Conservation (phyloP, 2,329 filamentous ascomycete genomes). For the Ampelomyces quisqualis region DNA sequence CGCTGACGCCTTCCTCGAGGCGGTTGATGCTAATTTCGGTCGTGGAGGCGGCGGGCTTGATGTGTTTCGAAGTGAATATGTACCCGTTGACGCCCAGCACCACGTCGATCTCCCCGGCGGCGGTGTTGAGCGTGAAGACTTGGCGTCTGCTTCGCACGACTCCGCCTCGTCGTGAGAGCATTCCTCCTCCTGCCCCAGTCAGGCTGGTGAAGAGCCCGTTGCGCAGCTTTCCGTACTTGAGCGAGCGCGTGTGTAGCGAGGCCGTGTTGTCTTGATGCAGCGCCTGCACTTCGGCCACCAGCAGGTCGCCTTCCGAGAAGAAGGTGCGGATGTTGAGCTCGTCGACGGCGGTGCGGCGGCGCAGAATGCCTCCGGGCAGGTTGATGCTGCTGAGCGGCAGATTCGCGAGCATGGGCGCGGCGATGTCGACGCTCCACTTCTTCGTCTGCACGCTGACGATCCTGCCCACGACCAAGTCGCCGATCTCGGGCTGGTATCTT, state of each 20-base stretch:
- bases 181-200: conserved; percentile 71
- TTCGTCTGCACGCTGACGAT: conserved; percentile 93
- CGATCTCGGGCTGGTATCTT: conserved; percentile 92
- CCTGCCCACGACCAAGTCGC: conserved; percentile 89
- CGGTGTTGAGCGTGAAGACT: conserved; percentile 71
- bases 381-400: conserved; percentile 90
- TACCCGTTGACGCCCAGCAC: conserved; percentile 95
- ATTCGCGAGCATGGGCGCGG: conserved; percentile 79
- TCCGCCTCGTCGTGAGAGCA: conserved; percentile 56
- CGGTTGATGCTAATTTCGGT: conserved; percentile 69
- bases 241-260: conserved; percentile 80
- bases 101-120: conserved; percentile 72
- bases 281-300: conserved; percentile 93
- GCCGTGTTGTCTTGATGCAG: conserved; percentile 84
- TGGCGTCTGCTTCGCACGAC: conserved; percentile 83
- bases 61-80: conserved; percentile 89
- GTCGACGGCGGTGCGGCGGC: conserved; percentile 90
- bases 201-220: conserved; percentile 90
- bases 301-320: conserved; percentile 89
- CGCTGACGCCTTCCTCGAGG: conserved; percentile 82
- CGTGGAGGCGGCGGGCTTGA: conserved; percentile 58
- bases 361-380: conserved; percentile 86
- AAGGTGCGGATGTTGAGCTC: conserved; percentile 97
- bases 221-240: conserved; percentile 93
- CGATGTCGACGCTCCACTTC: conserved; percentile 94